Base-by-base conservation (phyloP, 495 filamentous ascomycete genomes). In the Neurospora hispaniola region DNA sequence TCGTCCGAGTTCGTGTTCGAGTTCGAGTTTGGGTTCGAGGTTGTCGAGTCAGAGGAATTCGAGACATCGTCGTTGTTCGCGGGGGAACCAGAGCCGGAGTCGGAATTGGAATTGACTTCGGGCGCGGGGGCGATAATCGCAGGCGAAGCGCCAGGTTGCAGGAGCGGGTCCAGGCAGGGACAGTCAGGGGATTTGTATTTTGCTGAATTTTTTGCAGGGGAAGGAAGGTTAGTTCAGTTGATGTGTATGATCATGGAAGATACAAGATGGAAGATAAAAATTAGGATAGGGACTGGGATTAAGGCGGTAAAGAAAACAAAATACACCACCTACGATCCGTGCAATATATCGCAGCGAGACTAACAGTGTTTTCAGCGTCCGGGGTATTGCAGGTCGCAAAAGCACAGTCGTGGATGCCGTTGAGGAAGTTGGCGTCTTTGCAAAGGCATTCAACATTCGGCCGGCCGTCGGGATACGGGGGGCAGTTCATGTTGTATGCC, bases 321-420 rank as follows among this genome's bases (percentile, higher is more conserved):
- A 23, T 2, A 2, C 1, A 31, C 27, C 27, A 31, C 27, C 27
- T 35, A 66, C 54, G 54, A 66, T 66, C 27, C 27, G 27, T 66
- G 54, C 54, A 66, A 35, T 66, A 66, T 2, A 66, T 38, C 12
- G 14, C 54, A 16, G 27, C 27, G 0, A 66, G 14, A 6, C 2
- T 27, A 27, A 35, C 4, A 18, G 54, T 66, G 6, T 35, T 66
- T 8, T 43, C 38, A 39, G 62, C 68, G 35, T 74, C 72, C 1
- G 12, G n/a, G 8, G 39, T 5, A 27, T 9, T 3, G 38, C 76
- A 77, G 42, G 76, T 27, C 43, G 46, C 11, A 23, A 10, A n/a
- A 7, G 72, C 69, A 69, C 76, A 77, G 42, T 77, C 74, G 8
- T 72, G 70, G 42, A 77, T 70, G 27, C 76, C 74, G 18, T 73